Evolutionary conservation across 768 basidiomycete species (phyloP).

Genomic region (Tricholoma saponaceum): DNA sequence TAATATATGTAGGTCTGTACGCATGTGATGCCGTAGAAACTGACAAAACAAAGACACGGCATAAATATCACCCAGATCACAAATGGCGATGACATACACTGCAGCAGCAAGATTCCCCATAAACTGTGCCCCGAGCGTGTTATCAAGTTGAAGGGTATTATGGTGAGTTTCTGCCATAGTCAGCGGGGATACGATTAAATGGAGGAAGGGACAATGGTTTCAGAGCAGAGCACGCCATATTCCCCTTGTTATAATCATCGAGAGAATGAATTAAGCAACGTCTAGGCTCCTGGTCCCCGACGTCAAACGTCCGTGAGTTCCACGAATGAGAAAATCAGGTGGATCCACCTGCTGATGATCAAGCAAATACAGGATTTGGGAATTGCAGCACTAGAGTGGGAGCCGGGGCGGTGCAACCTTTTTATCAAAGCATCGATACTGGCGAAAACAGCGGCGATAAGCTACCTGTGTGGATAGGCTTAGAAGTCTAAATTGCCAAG

Average conservation of each 20-base stretch:
- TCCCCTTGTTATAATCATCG: background rate
- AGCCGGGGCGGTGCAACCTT: background rate
- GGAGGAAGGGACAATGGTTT: background rate
- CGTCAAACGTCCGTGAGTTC: background rate
- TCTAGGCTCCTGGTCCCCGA: background rate
- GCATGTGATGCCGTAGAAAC: slow-evolving; percentile 21
- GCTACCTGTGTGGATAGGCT: background rate
- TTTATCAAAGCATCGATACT: background rate
- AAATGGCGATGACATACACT: background rate
- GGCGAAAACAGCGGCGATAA: background rate
- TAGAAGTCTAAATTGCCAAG: background rate
- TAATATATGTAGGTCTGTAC: slow-evolving; percentile 13
- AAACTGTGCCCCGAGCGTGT: slow-evolving; percentile 1
- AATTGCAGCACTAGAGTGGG: background rate
- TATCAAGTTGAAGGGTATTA: background rate
- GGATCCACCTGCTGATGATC: background rate
- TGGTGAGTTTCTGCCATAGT: background rate
- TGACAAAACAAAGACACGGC: slow-evolving; percentile 11
- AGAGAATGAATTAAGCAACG: background rate
- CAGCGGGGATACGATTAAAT: background rate
- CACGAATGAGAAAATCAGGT: background rate
- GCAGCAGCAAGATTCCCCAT: slow-evolving; percentile 3
- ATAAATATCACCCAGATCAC: background rate
- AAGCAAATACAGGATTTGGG: background rate
- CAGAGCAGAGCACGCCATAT: background rate